phyloP scores from a whole-genome alignment of 1,284 basidiomycete genomes.

The Trametes sp. region DNA sequence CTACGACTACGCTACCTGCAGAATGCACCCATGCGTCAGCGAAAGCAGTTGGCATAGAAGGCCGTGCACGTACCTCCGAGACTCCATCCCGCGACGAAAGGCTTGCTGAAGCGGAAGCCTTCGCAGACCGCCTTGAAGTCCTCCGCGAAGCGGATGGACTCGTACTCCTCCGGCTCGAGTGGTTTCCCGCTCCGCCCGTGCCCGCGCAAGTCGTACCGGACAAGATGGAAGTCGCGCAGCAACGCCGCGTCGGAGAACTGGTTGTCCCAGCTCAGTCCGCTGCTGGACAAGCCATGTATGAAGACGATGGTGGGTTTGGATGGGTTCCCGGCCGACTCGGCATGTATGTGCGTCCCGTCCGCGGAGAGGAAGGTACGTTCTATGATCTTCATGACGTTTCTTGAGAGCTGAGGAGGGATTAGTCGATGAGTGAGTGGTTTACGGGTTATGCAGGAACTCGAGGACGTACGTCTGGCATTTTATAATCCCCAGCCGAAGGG shows the following conservation, averaged over 20 bases:
- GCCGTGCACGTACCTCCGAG: conserved; percentile 11
- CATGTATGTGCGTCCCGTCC: conserved; percentile 39
- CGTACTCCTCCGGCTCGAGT: conserved; percentile 32
- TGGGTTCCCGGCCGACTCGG: conserved; percentile 48
- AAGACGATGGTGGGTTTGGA: conserved; percentile 48
- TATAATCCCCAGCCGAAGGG: no score
- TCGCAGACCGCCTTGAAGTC: conserved; percentile 45
- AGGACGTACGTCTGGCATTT: no score
- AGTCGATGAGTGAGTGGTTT: not conserved
- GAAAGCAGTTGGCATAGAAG: no score
- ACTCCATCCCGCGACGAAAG: conserved; percentile 48
- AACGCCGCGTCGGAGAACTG: conserved; percentile 45
- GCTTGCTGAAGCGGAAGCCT: conserved; percentile 40
- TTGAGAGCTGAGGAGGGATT: not conserved
- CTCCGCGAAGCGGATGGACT: conserved; percentile 43
- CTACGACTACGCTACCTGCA: conserved; percentile 44
- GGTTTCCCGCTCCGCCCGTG: conserved; percentile 42
- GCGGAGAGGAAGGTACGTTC: conserved; percentile 25
- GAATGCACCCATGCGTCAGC: not conserved
- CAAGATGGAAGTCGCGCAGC: conserved; percentile 42
- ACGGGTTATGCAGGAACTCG: no score
- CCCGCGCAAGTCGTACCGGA: conserved; percentile 44
- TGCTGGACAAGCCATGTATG: conserved; percentile 48
- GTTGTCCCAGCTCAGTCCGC: conserved; percentile 44
- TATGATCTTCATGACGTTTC: not conserved